Percentiles rank a stretch among this genome's conserved stretches.
These are phyloP conservation scores for Rubus parviflorus DNA, from an alignment of 306 rosid genomes.

Conservation along the genomic window DNA sequence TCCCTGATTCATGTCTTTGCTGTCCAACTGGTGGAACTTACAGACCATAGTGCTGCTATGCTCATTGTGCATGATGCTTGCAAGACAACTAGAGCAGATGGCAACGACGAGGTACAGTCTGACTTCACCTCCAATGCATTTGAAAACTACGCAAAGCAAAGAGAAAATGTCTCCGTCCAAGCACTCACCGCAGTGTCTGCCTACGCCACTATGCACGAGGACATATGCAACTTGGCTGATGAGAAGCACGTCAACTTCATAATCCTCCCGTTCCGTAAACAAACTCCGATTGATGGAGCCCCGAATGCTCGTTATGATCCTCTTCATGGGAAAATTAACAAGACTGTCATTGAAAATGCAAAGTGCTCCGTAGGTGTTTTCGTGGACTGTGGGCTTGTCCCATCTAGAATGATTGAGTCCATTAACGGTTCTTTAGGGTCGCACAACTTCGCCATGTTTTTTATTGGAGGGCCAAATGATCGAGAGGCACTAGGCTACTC, in stretches of 20 bases:
- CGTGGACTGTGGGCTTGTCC: slow-evolving; percentile 38
- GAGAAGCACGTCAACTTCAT: slow-evolving; percentile 38
- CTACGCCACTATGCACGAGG: slow-evolving; percentile 36
- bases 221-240: slow-evolving; percentile 47
- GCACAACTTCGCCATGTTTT: slow-evolving; percentile 32
- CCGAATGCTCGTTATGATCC: slow-evolving; percentile 23
- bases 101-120: neutral
- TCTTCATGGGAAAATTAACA: slow-evolving; percentile 29
- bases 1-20: slow-evolving; percentile 35
- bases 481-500: slow-evolving; percentile 58
- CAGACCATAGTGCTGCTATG: slow-evolving; percentile 46
- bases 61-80: slow-evolving; percentile 43
- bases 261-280: slow-evolving; percentile 41
- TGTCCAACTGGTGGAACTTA: slow-evolving; percentile 41
- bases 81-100: neutral
- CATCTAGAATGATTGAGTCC: neutral
- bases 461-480: slow-evolving; percentile 55
- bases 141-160: slow-evolving; percentile 19
- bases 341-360: slow-evolving; percentile 31
- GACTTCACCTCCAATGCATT: slow-evolving; percentile 23
- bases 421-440: neutral
- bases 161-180: slow-evolving; percentile 21
- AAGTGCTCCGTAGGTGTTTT: slow-evolving; percentile 39
- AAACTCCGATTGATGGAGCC: slow-evolving; percentile 24
- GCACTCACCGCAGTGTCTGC: slow-evolving; percentile 48